These are phyloP conservation scores for Dendrobium catenatum DNA, from an alignment of 106 monocot species.

Conservation along the genomic window DNA sequence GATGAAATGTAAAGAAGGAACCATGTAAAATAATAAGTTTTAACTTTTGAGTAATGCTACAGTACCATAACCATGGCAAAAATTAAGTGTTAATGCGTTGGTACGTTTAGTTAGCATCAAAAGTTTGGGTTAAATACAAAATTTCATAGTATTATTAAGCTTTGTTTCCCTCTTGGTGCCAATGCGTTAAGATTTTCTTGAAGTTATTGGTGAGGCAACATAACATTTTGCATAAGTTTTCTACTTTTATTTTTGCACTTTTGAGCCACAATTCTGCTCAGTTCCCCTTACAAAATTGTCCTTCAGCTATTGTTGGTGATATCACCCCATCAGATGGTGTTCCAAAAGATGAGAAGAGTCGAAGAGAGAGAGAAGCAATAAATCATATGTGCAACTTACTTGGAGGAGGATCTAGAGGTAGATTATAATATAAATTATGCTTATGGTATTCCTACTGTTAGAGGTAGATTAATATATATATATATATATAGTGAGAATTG, in stretches of 20 bases:
- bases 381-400: slow-evolving; percentile 85
- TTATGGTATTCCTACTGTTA: neutral
- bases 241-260: neutral
- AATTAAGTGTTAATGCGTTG: no score
- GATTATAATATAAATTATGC: neutral
- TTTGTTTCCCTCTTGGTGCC: no score
- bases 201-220: no score
- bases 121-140: no score
- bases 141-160: no score
- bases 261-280: neutral
- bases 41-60: neutral
- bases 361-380: slow-evolving; percentile 78
- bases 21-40: neutral
- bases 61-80: no score
- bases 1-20: neutral
- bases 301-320: slow-evolving; percentile 92
- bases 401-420: slow-evolving; percentile 82
- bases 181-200: no score
- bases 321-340: slow-evolving; percentile 89
- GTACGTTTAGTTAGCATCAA: no score
- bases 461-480: no score
- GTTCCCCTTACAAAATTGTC: neutral
- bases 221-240: neutral
- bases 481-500: neutral
- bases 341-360: slow-evolving; percentile 81